A percentile compares a stretch with the other conserved stretches of the same genome.
phyloP scores from a whole-genome alignment of 2,329 filamentous ascomycete genomes.

The Cercospora citrullina region DNA sequence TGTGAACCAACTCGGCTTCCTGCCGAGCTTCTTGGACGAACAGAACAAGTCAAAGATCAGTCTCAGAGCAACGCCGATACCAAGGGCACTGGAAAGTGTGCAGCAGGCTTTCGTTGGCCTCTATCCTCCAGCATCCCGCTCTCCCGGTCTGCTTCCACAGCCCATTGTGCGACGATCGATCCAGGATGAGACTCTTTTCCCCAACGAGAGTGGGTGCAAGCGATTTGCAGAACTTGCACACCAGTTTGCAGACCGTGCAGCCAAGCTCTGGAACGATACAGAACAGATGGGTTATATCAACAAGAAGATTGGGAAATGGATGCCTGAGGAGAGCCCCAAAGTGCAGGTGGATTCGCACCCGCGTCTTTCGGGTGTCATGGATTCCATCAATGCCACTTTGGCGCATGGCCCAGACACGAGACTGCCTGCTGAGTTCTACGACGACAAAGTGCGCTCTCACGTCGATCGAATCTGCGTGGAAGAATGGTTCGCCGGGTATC shows the following conservation, averaged over 20 bases:
- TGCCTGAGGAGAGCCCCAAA: constrained; percentile 66
- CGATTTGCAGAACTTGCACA: constrained; percentile 50
- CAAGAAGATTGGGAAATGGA: constrained; percentile 76
- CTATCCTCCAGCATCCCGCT: constrained; percentile 47
- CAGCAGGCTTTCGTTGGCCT: constrained; percentile 53
- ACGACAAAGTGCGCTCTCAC: constrained; percentile 66
- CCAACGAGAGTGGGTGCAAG: constrained; percentile 52
- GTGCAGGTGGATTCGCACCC: constrained; percentile 84
- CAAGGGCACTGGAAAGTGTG: constrained; percentile 52
- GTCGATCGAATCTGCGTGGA: constrained; percentile 75
- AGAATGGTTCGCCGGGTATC: constrained; percentile 90
- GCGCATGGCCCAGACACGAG: constrained; percentile 79
- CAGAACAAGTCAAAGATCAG: constrained; percentile 43
- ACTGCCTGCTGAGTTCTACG: constrained; percentile 85
- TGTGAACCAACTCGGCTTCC: constrained; percentile 51
- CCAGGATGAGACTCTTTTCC: constrained; percentile 52
- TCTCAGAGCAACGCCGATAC: constrained; percentile 52
- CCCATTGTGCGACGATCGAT: constrained; percentile 49
- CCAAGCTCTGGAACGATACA: constrained; percentile 55
- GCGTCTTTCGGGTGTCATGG: constrained; percentile 85
- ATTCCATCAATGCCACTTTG: constrained; percentile 84
- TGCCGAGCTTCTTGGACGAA: constrained; percentile 46
- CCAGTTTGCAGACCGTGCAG: constrained; percentile 51
- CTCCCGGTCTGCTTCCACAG: constrained; percentile 45
- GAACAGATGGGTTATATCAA: constrained; percentile 83